Percentiles rank a stretch among this genome's conserved stretches.
phyloP scores from a whole-genome alignment of 768 basidiomycete species.

The Kwoniella sp. region DNA sequence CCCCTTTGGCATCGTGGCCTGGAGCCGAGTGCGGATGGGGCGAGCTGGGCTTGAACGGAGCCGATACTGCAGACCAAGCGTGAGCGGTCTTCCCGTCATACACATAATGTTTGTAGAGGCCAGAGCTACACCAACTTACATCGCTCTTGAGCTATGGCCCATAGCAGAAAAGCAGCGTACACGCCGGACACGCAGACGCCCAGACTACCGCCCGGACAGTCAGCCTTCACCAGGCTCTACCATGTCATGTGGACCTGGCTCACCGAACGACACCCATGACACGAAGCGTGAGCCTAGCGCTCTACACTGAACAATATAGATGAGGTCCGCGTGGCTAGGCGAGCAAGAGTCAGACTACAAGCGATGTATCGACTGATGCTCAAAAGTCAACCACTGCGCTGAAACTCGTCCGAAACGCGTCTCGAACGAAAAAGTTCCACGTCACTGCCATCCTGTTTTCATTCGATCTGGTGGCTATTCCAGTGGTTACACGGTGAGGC shows the following conservation, averaged over 20 bases:
- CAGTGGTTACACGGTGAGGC: too few species aligned
- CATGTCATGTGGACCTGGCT: neutral
- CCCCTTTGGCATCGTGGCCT: constrained; percentile 26
- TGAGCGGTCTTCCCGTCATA: too few species aligned
- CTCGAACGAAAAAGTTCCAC: too few species aligned
- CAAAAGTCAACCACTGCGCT: too few species aligned
- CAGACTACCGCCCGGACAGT: constrained; percentile 49
- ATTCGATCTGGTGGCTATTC: too few species aligned
- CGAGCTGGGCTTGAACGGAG: constrained; percentile 37
- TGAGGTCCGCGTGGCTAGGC: too few species aligned
- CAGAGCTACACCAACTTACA: constrained; percentile 54
- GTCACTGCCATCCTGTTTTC: too few species aligned
- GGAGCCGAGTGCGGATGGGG: constrained; percentile 16
- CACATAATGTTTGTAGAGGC: neutral
- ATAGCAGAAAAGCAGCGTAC: constrained; percentile 85
- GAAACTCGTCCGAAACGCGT: too few species aligned
- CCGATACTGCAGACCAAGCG: constrained; percentile 38
- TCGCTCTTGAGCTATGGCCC: constrained; percentile 93
- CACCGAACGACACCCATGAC: neutral
- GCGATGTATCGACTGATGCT: too few species aligned
- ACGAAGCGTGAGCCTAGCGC: too few species aligned
- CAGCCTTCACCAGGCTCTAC: neutral
- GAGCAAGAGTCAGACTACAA: too few species aligned
- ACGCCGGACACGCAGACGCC: constrained; percentile 76
- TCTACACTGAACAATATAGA: too few species aligned